Evolutionary conservation across 2,329 filamentous ascomycete species (phyloP), one percentile per base, ranked within the genome.

Genomic region (Colletotrichum chrysophilum): DNA sequence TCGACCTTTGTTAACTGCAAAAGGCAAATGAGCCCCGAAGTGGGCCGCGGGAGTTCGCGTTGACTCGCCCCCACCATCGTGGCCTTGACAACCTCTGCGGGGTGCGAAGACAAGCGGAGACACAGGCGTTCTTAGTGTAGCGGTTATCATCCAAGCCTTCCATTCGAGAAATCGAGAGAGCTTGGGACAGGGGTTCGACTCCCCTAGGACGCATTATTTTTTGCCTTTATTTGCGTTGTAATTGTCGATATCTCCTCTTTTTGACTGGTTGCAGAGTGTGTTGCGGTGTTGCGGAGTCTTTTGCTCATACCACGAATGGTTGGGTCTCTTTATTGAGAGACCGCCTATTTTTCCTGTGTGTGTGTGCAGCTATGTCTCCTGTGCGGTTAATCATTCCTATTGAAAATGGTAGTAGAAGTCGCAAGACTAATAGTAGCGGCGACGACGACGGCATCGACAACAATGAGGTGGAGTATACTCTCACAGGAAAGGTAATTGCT

Each of bases 231-330:
- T 0, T 13, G 43, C 43, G 10, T 52, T 52, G 12, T 3, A 13
- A 13, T 52, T 7, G 6, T 52, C 5, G 3, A 24, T 21, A 4
- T 52, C 1, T 24, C 2, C 0, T 21, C 43, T n/a, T 48, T 48
- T 21, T 21, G 10, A 3, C 43, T 52, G n/a, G 0, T 48, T 48
- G 0, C 0, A 1, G 10, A 48, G n/a, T 0, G 38, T 7, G 5
- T 48, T 12, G 9, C 10, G 18, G 43, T 7, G 4, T 52, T 7
- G 43, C n/a, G 4, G n/a, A 7, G 43, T 52, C 10, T 52, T 52
- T 13, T 52, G 10, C n/a, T 43, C 7, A 36, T 16, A 36, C 14
- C 0, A 36, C 2, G 14, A 16, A 3, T 24, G 21, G 21, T 24
- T 24, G n/a, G n/a, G n/a, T n/a, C n/a, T n/a, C n/a, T n/a, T n/a